A percentile compares a stretch with the other conserved stretches of the same genome.
These are phyloP conservation scores for Penicillium italicum DNA, from an alignment of 2,329 filamentous ascomycete species.

Conservation along the genomic window DNA sequence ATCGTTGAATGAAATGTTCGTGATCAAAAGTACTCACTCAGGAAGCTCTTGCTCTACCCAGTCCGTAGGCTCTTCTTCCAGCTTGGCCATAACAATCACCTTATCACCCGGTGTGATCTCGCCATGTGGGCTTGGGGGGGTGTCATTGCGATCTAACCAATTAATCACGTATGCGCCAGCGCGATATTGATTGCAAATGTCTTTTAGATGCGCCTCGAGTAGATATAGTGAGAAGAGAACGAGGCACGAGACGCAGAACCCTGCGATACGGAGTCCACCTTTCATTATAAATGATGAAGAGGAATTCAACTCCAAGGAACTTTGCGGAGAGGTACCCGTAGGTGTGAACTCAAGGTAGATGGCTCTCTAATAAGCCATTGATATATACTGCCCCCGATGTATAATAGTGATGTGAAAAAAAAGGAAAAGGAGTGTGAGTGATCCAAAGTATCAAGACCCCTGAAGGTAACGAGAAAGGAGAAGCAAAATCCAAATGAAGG, in stretches of 20 bases:
- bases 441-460: neutral
- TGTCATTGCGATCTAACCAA: constrained; percentile 25
- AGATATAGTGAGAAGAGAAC: constrained; percentile 30
- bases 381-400: neutral
- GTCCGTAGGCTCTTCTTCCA: constrained; percentile 42
- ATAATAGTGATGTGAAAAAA: neutral
- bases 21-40: constrained; percentile 34
- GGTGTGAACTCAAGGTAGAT: neutral
- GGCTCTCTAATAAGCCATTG: constrained; percentile 13
- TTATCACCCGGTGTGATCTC: constrained; percentile 31
- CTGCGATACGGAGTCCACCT: constrained; percentile 27
- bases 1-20: neutral
- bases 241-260: constrained; percentile 22
- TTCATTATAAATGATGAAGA: constrained; percentile 29
- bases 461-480: neutral
- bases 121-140: constrained; percentile 2
- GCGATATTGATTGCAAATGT: constrained; percentile 36
- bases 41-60: constrained; percentile 48
- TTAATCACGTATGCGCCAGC: constrained; percentile 36
- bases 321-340: constrained; percentile 5
- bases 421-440: neutral
- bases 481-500: neutral
- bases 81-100: constrained; percentile 45
- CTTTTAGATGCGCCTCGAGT: constrained; percentile 32
- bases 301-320: neutral